phyloP scores from a whole-genome alignment of 495 filamentous ascomycete species.

The Xylaria cubensis region DNA sequence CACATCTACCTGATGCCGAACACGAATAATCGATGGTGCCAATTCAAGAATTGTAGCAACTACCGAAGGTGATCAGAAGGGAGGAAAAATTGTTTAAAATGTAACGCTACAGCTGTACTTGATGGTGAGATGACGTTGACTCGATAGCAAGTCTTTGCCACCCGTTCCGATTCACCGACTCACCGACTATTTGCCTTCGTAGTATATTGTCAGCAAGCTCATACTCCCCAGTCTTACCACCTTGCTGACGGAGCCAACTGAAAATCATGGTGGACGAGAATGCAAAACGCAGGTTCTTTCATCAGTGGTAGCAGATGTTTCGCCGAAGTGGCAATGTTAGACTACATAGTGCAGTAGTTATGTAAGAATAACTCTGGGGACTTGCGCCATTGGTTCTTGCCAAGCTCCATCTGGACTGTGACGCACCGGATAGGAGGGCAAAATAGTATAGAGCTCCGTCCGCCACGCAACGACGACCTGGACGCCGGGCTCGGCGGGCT shows the following conservation, averaged over 20 bases:
- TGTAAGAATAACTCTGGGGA: not conserved
- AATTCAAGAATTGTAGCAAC: not conserved
- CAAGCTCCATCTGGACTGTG: not conserved
- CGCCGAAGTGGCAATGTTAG: slow-evolving; percentile 13
- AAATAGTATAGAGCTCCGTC: not conserved
- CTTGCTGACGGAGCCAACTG: not conserved
- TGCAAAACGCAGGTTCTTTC: not conserved
- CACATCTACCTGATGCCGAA: slow-evolving; percentile 1
- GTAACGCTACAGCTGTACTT: slow-evolving; percentile 1
- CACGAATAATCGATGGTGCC: not conserved
- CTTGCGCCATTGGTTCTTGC: slow-evolving; percentile 1
- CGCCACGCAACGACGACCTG: not conserved
- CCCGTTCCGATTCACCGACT: slow-evolving; percentile 18
- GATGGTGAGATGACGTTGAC: slow-evolving; percentile 4
- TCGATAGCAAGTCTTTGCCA: slow-evolving; percentile 16
- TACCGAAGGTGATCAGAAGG: not conserved
- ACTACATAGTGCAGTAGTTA: slow-evolving; percentile 1
- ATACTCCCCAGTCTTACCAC: slow-evolving; percentile 18
- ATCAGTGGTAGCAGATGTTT: not conserved
- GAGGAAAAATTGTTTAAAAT: not conserved
- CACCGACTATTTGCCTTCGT: slow-evolving; percentile 23
- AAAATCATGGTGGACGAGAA: not conserved
- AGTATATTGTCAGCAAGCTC: slow-evolving; percentile 19
- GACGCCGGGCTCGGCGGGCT: slow-evolving; percentile 3
- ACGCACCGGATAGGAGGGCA: not conserved